These are phyloP conservation scores for Chimonanthus praecox DNA, from an alignment of 164 flowering plant species.

Conservation along the genomic window DNA sequence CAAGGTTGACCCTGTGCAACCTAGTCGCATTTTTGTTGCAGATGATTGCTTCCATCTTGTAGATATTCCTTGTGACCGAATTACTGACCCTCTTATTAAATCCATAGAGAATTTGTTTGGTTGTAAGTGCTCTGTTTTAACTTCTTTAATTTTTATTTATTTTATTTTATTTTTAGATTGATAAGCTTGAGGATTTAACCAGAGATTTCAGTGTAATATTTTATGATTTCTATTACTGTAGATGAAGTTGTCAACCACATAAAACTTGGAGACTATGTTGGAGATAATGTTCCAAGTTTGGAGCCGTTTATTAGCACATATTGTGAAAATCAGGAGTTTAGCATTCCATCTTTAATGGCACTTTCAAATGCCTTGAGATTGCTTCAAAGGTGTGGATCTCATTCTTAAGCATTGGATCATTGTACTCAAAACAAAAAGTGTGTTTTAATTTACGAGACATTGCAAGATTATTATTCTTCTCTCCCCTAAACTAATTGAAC, in stretches of 20 bases:
- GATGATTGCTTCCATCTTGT: constrained; percentile 81
- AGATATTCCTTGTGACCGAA: constrained; percentile 42
- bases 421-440: neutral
- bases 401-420: neutral
- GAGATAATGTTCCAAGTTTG: constrained; percentile 65
- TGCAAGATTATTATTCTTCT: no score
- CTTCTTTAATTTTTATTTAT: neutral
- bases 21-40: constrained; percentile 52
- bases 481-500: neutral
- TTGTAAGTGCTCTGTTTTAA: constrained; percentile 30
- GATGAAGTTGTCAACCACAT: constrained; percentile 43
- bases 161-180: neutral
- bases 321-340: constrained; percentile 28
- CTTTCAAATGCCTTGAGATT: constrained; percentile 66
- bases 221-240: constrained; percentile 19
- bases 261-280: constrained; percentile 58
- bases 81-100: constrained; percentile 34
- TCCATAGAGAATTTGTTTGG: constrained; percentile 70
- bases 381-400: constrained; percentile 51
- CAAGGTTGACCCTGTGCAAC: constrained; percentile 20
- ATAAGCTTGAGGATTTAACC: neutral
- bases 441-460: neutral
- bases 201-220: neutral
- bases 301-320: constrained; percentile 40
- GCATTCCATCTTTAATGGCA: constrained; percentile 65